Percentiles rank a stretch among this genome's conserved stretches.
These are phyloP conservation scores for Leccinum longicurvipes DNA, from an alignment of 768 basidiomycete species.

Conservation along the genomic window DNA sequence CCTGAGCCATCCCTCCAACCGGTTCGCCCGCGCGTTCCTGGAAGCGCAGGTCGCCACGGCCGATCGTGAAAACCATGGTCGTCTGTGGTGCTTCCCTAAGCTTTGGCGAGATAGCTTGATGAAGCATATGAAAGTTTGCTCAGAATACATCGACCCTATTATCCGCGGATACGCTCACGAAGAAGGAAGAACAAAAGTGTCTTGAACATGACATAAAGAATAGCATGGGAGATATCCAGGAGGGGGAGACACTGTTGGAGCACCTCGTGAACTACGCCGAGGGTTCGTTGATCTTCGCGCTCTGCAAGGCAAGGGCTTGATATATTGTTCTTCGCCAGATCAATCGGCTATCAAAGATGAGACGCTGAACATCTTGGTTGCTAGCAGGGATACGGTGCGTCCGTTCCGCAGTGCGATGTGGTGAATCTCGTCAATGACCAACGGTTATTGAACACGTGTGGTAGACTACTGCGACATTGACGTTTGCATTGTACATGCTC, in stretches of 20 bases:
- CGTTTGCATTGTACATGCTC: constrained; percentile 42
- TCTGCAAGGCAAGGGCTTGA: background rate
- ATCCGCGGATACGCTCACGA: constrained; percentile 38
- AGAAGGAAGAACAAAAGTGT: constrained; percentile 25
- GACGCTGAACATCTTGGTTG: constrained; percentile 28
- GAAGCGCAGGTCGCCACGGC: constrained; percentile 34
- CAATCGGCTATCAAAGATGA: constrained; percentile 23
- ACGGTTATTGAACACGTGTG: background rate
- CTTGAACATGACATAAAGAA: constrained; percentile 5
- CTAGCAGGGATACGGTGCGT: constrained; percentile 43
- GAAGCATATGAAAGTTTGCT: constrained; percentile 39
- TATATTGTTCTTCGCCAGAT: constrained; percentile 15
- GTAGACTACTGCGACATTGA: constrained; percentile 34
- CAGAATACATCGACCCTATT: constrained; percentile 49
- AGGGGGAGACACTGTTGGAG: constrained; percentile 46
- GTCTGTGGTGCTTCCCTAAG: constrained; percentile 43
- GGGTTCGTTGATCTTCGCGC: constrained; percentile 31
- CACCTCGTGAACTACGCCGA: constrained; percentile 54
- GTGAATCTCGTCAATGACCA: background rate
- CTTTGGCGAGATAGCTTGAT: constrained; percentile 42
- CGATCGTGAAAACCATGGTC: constrained; percentile 35
- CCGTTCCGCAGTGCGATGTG: background rate
- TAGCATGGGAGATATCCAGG: constrained; percentile 29
- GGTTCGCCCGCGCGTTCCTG: constrained; percentile 39
- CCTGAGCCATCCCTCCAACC: constrained; percentile 31